These are phyloP conservation scores for Trichaptum fuscoviolaceum DNA, from an alignment of 768 basidiomycete species.

Conservation along the genomic window DNA sequence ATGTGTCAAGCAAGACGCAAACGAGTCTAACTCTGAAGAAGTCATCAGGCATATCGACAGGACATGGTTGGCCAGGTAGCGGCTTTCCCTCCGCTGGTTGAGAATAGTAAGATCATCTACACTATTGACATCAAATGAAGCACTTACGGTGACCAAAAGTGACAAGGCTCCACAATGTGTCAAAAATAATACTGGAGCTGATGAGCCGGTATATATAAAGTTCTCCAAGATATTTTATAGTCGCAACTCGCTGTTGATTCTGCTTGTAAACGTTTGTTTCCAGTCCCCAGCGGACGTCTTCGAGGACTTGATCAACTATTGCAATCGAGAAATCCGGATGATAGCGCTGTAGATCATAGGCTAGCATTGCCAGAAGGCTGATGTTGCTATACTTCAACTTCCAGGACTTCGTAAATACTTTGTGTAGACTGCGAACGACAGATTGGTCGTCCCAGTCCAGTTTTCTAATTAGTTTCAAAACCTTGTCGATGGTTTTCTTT, in stretches of 20 bases:
- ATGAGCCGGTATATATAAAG: conserved; percentile 94
- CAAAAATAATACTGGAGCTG: conserved; percentile 86
- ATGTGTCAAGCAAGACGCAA: conserved; percentile 90
- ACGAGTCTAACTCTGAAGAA: conserved; percentile 92
- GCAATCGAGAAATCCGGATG: conserved; percentile 83
- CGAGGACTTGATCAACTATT: conserved; percentile 91
- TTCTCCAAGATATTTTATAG: conserved; percentile 94
- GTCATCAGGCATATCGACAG: conserved; percentile 90
- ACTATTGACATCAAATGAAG: conserved; percentile 3
- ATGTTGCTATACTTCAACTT: conserved; percentile 93
- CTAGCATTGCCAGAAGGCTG: conserved; percentile 85
- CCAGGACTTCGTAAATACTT: conserved; percentile 97
- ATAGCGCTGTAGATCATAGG: conserved; percentile 92
- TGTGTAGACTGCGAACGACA: conserved; percentile 64
- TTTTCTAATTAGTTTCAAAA: conserved; percentile 87
- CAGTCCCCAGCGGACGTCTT: conserved; percentile 84
- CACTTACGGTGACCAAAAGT: conserved; percentile 93
- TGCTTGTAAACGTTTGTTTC: conserved; percentile 94
- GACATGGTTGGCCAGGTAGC: conserved; percentile 64
- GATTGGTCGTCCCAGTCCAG: conserved; percentile 87
- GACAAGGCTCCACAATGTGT: conserved; percentile 88
- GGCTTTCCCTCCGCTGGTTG: conserved; percentile 81
- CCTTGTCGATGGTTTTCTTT: conserved; percentile 94
- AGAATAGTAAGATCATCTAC: conserved; percentile 13
- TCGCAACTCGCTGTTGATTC: conserved; percentile 89